Percentiles rank a stretch among this genome's conserved stretches.
phyloP scores from a whole-genome alignment of 2,329 filamentous ascomycete species.

The Chrysoporthe cubensis region DNA sequence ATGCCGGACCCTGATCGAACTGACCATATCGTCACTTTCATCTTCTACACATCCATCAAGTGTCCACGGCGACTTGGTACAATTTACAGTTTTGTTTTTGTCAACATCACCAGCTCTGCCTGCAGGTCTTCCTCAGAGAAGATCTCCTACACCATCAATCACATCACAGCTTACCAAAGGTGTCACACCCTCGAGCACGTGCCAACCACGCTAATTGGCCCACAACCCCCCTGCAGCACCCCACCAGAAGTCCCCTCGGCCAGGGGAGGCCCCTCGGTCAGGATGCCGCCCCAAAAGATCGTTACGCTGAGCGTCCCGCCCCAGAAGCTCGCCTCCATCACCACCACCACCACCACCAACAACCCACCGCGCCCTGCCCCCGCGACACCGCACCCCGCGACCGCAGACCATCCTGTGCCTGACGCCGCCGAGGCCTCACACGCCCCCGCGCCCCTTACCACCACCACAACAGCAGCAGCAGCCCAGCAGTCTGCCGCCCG shows the following conservation, averaged over 20 bases:
- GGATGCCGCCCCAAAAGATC: background rate
- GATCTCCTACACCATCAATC: too few relatives aligned
- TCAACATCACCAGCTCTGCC: too few relatives aligned
- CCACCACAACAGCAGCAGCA: too few relatives aligned
- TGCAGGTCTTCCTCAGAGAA: too few relatives aligned
- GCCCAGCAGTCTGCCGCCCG: background rate
- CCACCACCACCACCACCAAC: background rate
- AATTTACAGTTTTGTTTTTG: too few relatives aligned
- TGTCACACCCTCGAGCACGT: background rate
- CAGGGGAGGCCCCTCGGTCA: background rate
- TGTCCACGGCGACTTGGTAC: too few relatives aligned
- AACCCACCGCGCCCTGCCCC: background rate
- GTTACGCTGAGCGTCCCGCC: background rate
- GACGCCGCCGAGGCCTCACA: background rate
- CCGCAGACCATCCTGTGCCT: background rate
- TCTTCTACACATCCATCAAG: too few relatives aligned
- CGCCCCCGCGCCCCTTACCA: background rate
- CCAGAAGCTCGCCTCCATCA: slow-evolving; percentile 1
- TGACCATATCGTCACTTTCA: too few relatives aligned
- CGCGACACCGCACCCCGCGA: background rate
- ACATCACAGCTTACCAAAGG: too few relatives aligned
- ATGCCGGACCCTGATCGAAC: too few relatives aligned
- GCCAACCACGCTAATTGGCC: background rate
- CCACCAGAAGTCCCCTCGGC: background rate
- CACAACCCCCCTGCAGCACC: background rate